These are phyloP conservation scores for Cicer cuneatum DNA, from an alignment of 306 rosid species.

Conservation along the genomic window DNA sequence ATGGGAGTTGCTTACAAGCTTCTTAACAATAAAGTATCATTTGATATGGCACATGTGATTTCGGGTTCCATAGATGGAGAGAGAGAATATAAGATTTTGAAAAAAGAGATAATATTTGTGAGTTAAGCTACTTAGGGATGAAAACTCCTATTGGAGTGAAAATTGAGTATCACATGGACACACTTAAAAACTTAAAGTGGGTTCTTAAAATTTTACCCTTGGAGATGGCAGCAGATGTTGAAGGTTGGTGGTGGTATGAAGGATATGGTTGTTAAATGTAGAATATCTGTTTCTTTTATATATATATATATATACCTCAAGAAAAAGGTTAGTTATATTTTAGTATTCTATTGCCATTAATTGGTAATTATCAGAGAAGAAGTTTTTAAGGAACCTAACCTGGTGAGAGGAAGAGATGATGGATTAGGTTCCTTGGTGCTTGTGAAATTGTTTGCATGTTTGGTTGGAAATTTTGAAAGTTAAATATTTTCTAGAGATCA, in stretches of 20 bases:
- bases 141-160: no score
- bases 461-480: neutral
- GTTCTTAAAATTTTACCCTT: neutral
- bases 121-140: no score
- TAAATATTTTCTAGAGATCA: neutral
- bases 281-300: neutral
- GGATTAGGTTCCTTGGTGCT: neutral
- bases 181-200: neutral
- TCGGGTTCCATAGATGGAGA: no score
- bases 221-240: neutral
- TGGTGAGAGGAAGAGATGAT: constrained; percentile 18
- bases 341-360: neutral
- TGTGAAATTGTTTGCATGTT: constrained; percentile 3
- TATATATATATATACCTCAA: neutral
- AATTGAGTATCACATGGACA: no score
- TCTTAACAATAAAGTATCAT: no score
- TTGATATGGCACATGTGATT: no score
- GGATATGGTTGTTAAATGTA: neutral
- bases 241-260: neutral
- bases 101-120: no score
- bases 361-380: neutral
- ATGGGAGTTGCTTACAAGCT: no score
- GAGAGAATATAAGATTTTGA: no score
- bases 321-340: neutral
- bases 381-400: constrained; percentile 1